Base-by-base conservation (phyloP, 2,329 filamentous ascomycete species). In the Annulohypoxylon truncatum region DNA sequence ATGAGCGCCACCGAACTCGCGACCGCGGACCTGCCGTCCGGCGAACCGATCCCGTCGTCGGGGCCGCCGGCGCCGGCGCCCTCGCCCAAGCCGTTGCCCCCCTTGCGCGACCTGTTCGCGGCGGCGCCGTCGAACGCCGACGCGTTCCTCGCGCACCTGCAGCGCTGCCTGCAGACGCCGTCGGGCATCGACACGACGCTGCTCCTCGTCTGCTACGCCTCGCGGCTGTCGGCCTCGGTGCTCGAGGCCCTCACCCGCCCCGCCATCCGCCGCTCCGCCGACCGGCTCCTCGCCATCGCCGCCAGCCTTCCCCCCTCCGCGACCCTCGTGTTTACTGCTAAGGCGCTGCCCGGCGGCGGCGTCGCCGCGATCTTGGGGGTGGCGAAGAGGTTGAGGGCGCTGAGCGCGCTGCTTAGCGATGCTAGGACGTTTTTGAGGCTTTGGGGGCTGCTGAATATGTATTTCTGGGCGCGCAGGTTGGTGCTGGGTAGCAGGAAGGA, bases 401-500 rank as follows among this genome's bases (percentile, higher is more conserved):
- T 97, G 12, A 87, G 89, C 15, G 83, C 79, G 31, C 81, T 95
- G 56, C 83, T 96, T 48, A 85, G 84, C 71, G 92, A 96, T 75
- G 87, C 89, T 66, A 84, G 92, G 66, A 90, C 89, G 63, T 92
- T 94, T 76, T 81, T 87, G 67, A 86, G 94, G 0, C 83, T 97
- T 28, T 97, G 92, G 90, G 90, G 89, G 0, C 77, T 94, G 73
- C 73, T 97, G 75, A 89, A 89, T 53, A 83, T 97, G 77, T 92
- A 92, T 79, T 82, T 89, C 69, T 91, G 90, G 83, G 88, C 84
- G 13, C 84, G 87, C 67, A 78, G 76, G 58, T 80, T 89, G n/a
- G 63, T 83, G 5, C 65, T 78, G 29, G 74, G 74, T 66, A 72
- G 75, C 13, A 72, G 79, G 57, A 73, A 74, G 53, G 71, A 75